Conservation (phyloP, 2,329 filamentous ascomycete genomes). For the Aspergillus spinulosporus region DNA sequence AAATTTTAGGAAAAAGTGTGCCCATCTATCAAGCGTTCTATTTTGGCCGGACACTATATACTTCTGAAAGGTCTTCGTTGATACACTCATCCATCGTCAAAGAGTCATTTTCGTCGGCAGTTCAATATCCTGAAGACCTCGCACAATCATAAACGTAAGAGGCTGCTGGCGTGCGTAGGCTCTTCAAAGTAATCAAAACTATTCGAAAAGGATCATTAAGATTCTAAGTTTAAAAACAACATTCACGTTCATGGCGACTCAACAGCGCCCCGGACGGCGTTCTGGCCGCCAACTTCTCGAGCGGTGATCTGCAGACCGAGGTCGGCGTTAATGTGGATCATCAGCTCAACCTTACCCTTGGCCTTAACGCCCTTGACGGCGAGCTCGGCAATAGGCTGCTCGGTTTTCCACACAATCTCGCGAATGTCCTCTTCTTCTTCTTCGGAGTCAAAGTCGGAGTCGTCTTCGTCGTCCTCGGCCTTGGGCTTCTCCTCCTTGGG, state of each 20-base stretch:
- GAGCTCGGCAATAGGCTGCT: constrained; percentile 78
- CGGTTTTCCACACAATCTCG: constrained; percentile 90
- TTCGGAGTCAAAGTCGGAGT: constrained; percentile 63
- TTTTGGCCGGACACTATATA: constrained; percentile 23
- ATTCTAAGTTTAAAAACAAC: neutral
- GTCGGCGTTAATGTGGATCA: constrained; percentile 81
- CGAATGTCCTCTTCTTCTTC: constrained; percentile 79
- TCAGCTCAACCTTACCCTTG: constrained; percentile 87
- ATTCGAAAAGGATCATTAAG: constrained; percentile 9
- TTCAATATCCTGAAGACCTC: constrained; percentile 6
- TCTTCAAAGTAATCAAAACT: constrained; percentile 3
- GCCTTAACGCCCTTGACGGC: constrained; percentile 82
- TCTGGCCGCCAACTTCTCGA: constrained; percentile 83
- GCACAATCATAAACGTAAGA: neutral
- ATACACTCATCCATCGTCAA: constrained; percentile 26
- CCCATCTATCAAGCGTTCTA: constrained; percentile 20
- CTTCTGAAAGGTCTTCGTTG: constrained; percentile 26
- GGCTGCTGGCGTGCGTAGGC: neutral
- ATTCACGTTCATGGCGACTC: constrained; percentile 37
- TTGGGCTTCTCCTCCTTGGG: constrained; percentile 61
- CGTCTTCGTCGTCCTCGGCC: constrained; percentile 58
- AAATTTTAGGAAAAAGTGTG: too few relatives aligned
- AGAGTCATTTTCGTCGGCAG: constrained; percentile 19
- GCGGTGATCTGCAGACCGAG: constrained; percentile 76
- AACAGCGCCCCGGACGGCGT: constrained; percentile 69